Percentiles rank a stretch among this genome's conserved stretches.
phyloP scores from a whole-genome alignment of 345 rosid species.

The Gossypium mustelinum region DNA sequence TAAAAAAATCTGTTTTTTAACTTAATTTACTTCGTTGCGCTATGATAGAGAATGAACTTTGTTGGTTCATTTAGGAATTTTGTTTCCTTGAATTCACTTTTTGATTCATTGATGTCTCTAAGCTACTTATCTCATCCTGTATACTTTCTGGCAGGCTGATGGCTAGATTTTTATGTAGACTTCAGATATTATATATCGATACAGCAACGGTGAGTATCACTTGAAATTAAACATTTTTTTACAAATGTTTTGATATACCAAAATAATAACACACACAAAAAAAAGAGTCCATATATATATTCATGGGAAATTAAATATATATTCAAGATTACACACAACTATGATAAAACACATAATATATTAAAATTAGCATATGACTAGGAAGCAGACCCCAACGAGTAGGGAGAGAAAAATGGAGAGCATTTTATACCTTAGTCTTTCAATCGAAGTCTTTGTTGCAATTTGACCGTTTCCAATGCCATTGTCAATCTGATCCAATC shows the following conservation, averaged over 20 bases:
- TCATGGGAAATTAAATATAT: too few relatives aligned
- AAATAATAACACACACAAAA: too few relatives aligned
- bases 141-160: constrained; percentile 24
- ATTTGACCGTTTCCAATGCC: background rate
- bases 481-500: constrained; percentile 5
- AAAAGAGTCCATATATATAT: too few relatives aligned
- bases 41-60: background rate
- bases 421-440: background rate
- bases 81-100: background rate
- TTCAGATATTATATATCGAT: too few relatives aligned
- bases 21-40: background rate
- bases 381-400: background rate
- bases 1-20: background rate
- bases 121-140: background rate
- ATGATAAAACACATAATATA: too few relatives aligned
- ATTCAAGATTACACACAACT: too few relatives aligned
- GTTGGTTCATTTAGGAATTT: background rate
- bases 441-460: background rate
- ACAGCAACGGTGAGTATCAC: too few relatives aligned
- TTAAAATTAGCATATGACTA: too few relatives aligned
- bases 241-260: too few relatives aligned
- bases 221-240: too few relatives aligned
- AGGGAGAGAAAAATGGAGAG: background rate
- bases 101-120: background rate
- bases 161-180: constrained; percentile 8